Percentiles rank a stretch among this genome's conserved stretches.
phyloP scores from a whole-genome alignment of 2,329 filamentous ascomycete species.

The Verticillium zaregamsianum region DNA sequence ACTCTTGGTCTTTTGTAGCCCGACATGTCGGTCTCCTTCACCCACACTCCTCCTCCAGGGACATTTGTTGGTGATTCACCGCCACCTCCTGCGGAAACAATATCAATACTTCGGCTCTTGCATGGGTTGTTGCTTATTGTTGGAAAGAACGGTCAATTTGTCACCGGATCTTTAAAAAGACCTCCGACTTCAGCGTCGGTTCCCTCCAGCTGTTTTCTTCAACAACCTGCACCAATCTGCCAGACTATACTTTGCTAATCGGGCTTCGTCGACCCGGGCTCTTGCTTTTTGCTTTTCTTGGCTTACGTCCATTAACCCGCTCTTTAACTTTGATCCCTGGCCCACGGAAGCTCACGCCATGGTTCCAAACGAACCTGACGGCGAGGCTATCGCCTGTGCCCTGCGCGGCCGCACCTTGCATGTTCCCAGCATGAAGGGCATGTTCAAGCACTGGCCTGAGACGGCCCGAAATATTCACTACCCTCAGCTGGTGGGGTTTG shows the following conservation, averaged over 20 bases:
- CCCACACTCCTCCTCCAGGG: background rate
- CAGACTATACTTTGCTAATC: no score
- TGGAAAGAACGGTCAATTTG: no score
- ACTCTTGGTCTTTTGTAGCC: background rate
- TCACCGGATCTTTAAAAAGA: no score
- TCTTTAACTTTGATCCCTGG: background rate
- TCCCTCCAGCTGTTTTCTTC: no score
- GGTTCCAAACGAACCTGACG: background rate
- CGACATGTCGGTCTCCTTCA: no score
- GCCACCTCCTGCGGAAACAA: background rate
- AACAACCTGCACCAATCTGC: no score
- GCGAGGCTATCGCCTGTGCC: conserved; percentile 6
- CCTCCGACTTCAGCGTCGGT: no score
- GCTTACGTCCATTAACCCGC: no score
- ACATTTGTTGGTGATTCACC: background rate
- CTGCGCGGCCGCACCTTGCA: conserved; percentile 22
- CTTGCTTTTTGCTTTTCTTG: background rate
- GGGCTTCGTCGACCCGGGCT: no score
- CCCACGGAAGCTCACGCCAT: conserved; percentile 6
- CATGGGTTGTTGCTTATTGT: no score
- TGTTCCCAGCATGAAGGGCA: conserved; percentile 18
- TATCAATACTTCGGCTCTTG: background rate
- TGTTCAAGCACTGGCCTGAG: conserved; percentile 21
- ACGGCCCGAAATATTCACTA: conserved; percentile 17
- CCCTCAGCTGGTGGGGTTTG: conserved; percentile 12